Base-by-base conservation (phyloP, 2,329 filamentous ascomycete genomes). In the Septoria linicola region DNA sequence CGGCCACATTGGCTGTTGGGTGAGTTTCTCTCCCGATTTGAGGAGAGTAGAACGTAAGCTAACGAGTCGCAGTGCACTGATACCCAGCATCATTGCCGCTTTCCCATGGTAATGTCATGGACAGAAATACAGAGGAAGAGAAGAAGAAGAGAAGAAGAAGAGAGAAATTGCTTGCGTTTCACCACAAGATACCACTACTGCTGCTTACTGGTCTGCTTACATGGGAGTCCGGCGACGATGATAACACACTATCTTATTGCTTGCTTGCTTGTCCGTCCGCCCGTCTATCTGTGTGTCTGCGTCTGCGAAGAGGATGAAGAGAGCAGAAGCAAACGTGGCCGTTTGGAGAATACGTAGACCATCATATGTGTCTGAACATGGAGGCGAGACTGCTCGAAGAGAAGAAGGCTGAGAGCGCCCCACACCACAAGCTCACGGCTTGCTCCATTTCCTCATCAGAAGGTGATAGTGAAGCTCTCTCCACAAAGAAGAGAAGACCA, bases 1-100 rank as follows among this genome's bases (percentile, higher is more conserved):
- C 85, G 57, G 89, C 89, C 51, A 93, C 89, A 40, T 79, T 96
- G 68, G 89, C 88, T 51, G 80, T 96, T 70, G 91, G 91, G 93
- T 97, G 81, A 76, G 90, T 86, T 13, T 37, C 8, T 30, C 20
- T 25, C 19, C 10, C 36, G n/a, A n/a, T 14, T 30, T n/a, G 2
- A 17, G 25, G 23, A 23, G n/a, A 11, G 44, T 37, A 36, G 8
- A 17, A 20, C 45, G 21, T 30, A 31, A 21, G 40, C 41, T 60
- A 39, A 60, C 59, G 2, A 27, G 3, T 20, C 17, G 40, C 57
- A 66, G 64, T 47, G 59, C 61, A 14, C 57, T 66, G 13, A 57
- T 66, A 51, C 63, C 63, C 16, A 60, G 49, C 53, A 55, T 64
- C 53, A 55, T 60, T 27, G 54, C 61, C 36, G 54, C 54, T 30